Evolutionary conservation across 2,329 filamentous ascomycete genomes (phyloP).

Genomic region (Stachybotrys echinatus): DNA sequence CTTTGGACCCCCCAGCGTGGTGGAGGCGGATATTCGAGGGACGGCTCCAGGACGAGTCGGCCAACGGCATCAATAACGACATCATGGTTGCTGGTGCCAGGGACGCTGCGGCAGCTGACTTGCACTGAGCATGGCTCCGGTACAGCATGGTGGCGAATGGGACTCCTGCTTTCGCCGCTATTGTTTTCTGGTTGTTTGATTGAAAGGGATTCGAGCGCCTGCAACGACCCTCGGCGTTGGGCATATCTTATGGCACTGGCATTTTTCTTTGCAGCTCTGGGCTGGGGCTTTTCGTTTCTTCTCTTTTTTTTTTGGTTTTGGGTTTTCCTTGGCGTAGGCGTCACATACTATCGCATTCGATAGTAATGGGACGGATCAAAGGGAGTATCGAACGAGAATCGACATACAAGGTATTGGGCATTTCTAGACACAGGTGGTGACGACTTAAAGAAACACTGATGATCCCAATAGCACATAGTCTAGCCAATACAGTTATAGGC

Average conservation of each 20-base stretch:
- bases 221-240: background rate
- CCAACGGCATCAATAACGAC: conserved; percentile 55
- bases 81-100: conserved; percentile 51
- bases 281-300: too few species aligned
- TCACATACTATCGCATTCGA: too few species aligned
- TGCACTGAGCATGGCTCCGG: conserved; percentile 5
- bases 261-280: conserved; percentile 1
- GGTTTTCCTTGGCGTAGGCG: background rate
- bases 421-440: too few species aligned
- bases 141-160: background rate
- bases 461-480: too few species aligned
- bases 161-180: too few species aligned
- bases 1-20: conserved; percentile 83
- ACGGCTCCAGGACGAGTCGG: conserved; percentile 40
- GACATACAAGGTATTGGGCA: background rate
- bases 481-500: too few species aligned
- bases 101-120: conserved; percentile 18
- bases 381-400: background rate
- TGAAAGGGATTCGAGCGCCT: background rate
- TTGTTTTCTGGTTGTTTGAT: too few species aligned
- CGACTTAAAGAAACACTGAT: too few species aligned
- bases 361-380: background rate
- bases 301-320: background rate
- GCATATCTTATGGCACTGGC: background rate
- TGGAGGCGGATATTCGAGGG: conserved; percentile 82